Conservation (phyloP, 331 rosid species). For the Quercus lobata region DNA sequence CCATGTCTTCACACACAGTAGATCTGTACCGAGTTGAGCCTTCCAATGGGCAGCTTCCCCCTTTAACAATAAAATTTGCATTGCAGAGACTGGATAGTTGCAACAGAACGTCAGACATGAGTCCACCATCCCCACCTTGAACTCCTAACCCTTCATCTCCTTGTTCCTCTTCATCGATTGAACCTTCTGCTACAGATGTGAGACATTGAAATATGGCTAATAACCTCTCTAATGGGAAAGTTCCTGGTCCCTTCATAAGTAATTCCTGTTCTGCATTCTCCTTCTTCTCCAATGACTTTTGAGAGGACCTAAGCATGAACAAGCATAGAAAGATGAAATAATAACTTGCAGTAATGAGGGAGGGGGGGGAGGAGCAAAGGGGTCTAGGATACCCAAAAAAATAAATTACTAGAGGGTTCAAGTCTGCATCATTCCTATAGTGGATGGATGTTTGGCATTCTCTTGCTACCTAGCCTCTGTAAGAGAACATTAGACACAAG, state of each 20-base stretch:
- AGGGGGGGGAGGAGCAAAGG: neutral
- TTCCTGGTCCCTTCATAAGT: constrained; percentile 92
- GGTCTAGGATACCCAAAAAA: neutral
- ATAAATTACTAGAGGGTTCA: neutral
- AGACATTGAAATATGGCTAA: constrained; percentile 91
- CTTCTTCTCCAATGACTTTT: constrained; percentile 61
- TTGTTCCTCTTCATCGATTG: constrained; percentile 53
- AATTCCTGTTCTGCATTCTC: constrained; percentile 74
- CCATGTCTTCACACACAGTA: constrained; percentile 43
- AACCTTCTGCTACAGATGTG: constrained; percentile 60
- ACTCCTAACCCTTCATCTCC: constrained; percentile 35
- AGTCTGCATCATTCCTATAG: neutral
- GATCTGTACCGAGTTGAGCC: constrained; percentile 81
- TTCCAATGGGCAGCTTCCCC: constrained; percentile 85
- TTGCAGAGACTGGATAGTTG: constrained; percentile 87
- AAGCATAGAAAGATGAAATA: constrained; percentile 10
- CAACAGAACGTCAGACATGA: constrained; percentile 78
- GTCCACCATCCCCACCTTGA: constrained; percentile 39
- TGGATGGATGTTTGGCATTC: neutral
- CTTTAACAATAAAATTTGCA: constrained; percentile 77
- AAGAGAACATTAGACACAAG: neutral
- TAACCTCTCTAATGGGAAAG: constrained; percentile 86
- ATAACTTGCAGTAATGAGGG: neutral
- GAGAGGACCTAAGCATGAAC: constrained; percentile 48
- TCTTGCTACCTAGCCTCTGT: neutral